Conservation (phyloP, 2,329 filamentous ascomycete species). For the Fusarium sp. region DNA sequence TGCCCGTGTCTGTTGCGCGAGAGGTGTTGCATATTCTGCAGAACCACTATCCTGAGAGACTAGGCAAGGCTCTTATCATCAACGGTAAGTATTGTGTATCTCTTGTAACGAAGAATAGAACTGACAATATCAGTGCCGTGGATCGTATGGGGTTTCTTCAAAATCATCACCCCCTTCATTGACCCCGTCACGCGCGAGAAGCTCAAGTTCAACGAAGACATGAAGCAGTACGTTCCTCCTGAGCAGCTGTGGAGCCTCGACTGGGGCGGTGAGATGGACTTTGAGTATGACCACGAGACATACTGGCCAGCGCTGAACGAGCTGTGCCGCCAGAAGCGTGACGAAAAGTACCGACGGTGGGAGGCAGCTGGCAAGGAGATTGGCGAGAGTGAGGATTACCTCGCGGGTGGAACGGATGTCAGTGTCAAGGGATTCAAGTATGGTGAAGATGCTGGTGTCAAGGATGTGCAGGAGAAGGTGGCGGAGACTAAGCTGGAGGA, state of each 20-base stretch:
- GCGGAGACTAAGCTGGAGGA: conserved; percentile 41
- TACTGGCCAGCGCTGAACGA: conserved; percentile 91
- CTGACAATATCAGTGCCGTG: conserved; percentile 73
- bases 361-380: conserved; percentile 79
- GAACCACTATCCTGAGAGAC: conserved; percentile 92
- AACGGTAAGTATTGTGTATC: conserved; percentile 67
- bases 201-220: conserved; percentile 96
- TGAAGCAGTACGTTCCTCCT: conserved; percentile 81
- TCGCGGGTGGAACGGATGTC: conserved; percentile 68
- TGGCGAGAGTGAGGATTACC: conserved; percentile 87
- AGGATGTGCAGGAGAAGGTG: conserved; percentile 44
- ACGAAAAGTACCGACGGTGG: conserved; percentile 76
- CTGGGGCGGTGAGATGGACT: conserved; percentile 80
- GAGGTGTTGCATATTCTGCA: conserved; percentile 92
- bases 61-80: conserved; percentile 88
- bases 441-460: conserved; percentile 27
- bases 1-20: conserved; percentile 78
- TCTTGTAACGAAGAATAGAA: neutral
- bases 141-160: conserved; percentile 94
- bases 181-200: conserved; percentile 94
- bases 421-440: conserved; percentile 49
- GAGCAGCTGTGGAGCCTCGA: conserved; percentile 84
- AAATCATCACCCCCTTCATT: conserved; percentile 94
- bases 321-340: conserved; percentile 72
- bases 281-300: conserved; percentile 86